Conservation (phyloP, 139 green algal genomes). For the Eudorina sp. region DNA sequence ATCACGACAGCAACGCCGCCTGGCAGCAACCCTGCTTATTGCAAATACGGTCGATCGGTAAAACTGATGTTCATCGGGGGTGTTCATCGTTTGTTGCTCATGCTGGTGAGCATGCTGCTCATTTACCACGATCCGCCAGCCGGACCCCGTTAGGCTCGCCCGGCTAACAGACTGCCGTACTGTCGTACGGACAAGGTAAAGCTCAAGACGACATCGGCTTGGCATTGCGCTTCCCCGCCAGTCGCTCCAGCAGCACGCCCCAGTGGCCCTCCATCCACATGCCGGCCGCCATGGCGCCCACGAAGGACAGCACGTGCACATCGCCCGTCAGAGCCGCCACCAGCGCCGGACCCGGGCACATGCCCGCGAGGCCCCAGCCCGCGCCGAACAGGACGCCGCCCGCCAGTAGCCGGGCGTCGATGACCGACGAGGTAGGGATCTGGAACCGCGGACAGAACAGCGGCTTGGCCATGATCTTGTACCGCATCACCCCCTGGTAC, state of each 20-base stretch:
- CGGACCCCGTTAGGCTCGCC: no score
- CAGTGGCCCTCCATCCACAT: constrained; percentile 39
- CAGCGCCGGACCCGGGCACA: constrained; percentile 84
- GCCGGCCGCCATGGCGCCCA: constrained; percentile 54
- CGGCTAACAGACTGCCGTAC: no score
- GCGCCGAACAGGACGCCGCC: constrained; percentile 83
- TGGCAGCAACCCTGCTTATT: no score
- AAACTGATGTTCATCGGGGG: no score
- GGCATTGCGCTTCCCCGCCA: neutral
- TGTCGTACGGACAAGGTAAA: no score
- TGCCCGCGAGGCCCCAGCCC: constrained; percentile 82
- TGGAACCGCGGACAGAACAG: constrained; percentile 43
- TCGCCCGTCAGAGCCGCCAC: constrained; percentile 56
- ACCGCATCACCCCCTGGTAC: constrained; percentile 50
- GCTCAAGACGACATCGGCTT: neutral
- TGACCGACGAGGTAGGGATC: constrained; percentile 62
- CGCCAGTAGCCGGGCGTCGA: constrained; percentile 77
- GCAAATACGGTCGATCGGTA: no score
- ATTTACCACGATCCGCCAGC: no score
- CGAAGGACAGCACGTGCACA: constrained; percentile 47
- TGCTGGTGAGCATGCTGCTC: no score
- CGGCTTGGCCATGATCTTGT: constrained; percentile 11
- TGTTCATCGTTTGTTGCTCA: no score
- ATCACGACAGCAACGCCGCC: no score
- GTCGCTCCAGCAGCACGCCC: neutral